Base-by-base conservation (phyloP, 306 rosid species). In the Cercis canadensis region DNA sequence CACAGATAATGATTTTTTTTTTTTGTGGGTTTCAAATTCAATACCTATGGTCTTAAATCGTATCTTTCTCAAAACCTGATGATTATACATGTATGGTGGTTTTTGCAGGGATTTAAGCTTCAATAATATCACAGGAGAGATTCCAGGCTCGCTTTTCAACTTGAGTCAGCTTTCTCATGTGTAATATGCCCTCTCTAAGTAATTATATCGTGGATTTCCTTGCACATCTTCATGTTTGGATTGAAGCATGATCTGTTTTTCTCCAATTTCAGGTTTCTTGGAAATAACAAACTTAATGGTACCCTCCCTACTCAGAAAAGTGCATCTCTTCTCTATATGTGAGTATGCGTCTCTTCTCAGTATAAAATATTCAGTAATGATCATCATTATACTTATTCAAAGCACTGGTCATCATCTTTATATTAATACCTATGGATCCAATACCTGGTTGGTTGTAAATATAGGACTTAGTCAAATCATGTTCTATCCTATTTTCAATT, bases 61-160 rank as follows among this genome's bases (percentile, higher is more conserved):
- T 70, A 34, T 46, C 6, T 64, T 60, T 51, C 46, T 5, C 21
- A 53, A 18, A 41, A 6, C 17, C 6, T 5, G 39, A 45, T 64
- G 44, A 24, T 52, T 32, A 24, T 37, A 44, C 11, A 3, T 7
- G 12, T 64, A 11, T 74, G n/a, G 24, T 77, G 19, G n/a, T 31
- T 64, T 16, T 60, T 83, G 56, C 78, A 92, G 98, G 84, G 98
- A 90, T 76, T 78, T 92, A 73, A 92, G 98, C 88, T 92, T 92
- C 92, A 92, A 92, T 76, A 87, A 84, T 63, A 65, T 92, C 63
- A 75, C 73, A 4, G 93, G 96, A 57, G 82, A 68, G 62, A 77
- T 88, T 78, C 85, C 86, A 4, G 71, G 15, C 61, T 83, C 88
- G 21, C 82, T 92, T 78, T 90, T 90, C 87, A 85, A 77, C 70